phyloP scores from a whole-genome alignment of 352 stramenopile genomes.

The Globisporangium nodosum region DNA sequence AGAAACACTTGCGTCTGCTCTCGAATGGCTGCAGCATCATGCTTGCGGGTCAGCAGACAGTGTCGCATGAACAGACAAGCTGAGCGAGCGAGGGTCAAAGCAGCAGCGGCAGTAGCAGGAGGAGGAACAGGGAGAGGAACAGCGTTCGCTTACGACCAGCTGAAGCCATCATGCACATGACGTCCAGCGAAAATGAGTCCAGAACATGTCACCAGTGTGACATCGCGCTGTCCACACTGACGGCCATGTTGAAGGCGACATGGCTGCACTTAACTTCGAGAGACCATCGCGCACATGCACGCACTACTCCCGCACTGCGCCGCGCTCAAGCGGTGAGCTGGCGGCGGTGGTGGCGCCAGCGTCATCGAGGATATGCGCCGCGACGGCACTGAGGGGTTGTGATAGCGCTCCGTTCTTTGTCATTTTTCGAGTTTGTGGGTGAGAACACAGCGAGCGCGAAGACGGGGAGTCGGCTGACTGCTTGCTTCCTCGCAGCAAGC shows the following conservation, averaged over 20 bases:
- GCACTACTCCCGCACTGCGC: too few relatives aligned
- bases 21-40: constrained; percentile 81
- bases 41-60: constrained; percentile 15
- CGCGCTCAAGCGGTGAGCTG: neutral
- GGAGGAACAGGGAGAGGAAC: too few relatives aligned
- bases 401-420: neutral
- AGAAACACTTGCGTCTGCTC: constrained; percentile 59
- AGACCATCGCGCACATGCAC: too few relatives aligned
- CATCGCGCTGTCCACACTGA: neutral
- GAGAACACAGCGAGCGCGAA: neutral
- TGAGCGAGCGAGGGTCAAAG: neutral
- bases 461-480: neutral
- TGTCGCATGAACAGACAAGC: neutral
- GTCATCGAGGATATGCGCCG: neutral
- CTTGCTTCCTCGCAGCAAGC: too few relatives aligned
- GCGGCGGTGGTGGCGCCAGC: too few relatives aligned
- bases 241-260: neutral
- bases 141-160: constrained; percentile 3
- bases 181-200: constrained; percentile 11
- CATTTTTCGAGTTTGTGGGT: neutral
- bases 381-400: too few relatives aligned
- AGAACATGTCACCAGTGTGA: constrained; percentile 12
- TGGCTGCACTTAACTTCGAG: neutral
- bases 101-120: neutral
- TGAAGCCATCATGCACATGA: neutral